Conservation (phyloP, 169 alveolate genomes). For the Plasmodium relictum region DNA sequence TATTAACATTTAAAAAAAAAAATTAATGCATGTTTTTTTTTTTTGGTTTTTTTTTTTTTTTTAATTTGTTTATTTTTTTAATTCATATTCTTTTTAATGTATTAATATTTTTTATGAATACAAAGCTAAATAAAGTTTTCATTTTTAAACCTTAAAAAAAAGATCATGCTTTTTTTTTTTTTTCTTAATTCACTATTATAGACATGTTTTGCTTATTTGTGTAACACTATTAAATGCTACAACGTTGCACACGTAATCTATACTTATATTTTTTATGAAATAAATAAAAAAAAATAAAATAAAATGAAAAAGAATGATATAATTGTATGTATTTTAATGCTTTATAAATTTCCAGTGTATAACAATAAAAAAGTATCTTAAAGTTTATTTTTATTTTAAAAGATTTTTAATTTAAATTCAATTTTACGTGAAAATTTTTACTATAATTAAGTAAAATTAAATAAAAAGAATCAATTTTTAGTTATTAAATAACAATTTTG, state of each 20-base stretch:
- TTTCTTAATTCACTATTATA: conserved; percentile 16
- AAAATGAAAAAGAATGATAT: conserved; percentile 10
- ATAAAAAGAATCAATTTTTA: conserved; percentile 18
- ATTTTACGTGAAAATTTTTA: conserved; percentile 16
- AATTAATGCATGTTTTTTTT: conserved; percentile 26
- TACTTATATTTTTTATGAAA: too few species aligned
- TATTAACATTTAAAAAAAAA: conserved; percentile 24
- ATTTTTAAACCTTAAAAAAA: too few species aligned
- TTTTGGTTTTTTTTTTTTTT: conserved; percentile 26
- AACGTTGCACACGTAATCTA: conserved; percentile 59
- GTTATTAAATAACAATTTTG: conserved; percentile 14
- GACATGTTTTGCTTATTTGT: conserved; percentile 10
- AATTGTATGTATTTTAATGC: conserved; percentile 5
- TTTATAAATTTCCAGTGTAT: conserved; percentile 13
- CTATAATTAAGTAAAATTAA: conserved; percentile 13
- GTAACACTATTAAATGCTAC: conserved; percentile 44
- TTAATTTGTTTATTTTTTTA: conserved; percentile 6
- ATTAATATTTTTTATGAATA: conserved; percentile 29
- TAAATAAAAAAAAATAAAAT: conserved; percentile 2
- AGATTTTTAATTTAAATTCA: conserved; percentile 18
- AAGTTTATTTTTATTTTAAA: not conserved
- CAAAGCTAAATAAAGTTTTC: conserved; percentile 9
- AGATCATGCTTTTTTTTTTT: not conserved
- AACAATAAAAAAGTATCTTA: conserved; percentile 10
- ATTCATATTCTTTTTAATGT: conserved; percentile 8